Conservation (phyloP, 192 early-diverging fungal species). For the Phlyctochytrium arcticum region DNA sequence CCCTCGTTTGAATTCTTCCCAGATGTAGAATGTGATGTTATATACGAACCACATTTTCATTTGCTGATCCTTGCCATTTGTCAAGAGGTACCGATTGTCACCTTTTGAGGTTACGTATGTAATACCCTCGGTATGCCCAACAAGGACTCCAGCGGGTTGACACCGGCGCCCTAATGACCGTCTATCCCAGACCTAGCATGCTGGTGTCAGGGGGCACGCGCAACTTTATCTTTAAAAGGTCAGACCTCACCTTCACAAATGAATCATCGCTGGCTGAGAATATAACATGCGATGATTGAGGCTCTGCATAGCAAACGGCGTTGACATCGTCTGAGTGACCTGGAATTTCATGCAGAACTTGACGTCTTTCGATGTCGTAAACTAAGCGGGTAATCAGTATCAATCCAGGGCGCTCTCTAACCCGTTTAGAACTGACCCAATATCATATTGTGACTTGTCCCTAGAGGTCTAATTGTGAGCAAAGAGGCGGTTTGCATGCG, state of each 20-base stretch:
- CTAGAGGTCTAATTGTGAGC: too few species aligned
- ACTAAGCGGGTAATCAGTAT: too few species aligned
- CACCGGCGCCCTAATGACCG: constrained; percentile 48
- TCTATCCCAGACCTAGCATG: constrained; percentile 23
- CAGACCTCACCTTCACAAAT: constrained; percentile 51
- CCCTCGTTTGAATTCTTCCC: too few species aligned
- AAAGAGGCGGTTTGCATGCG: too few species aligned
- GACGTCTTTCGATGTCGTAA: constrained; percentile 53
- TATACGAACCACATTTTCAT: constrained; percentile 51
- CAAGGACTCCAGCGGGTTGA: constrained; percentile 53
- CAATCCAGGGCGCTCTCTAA: too few species aligned
- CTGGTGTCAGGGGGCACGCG: not conserved
- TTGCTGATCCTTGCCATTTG: constrained; percentile 69
- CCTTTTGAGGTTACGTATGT: constrained; percentile 61
- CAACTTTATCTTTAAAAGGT: constrained; percentile 5
- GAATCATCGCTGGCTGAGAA: constrained; percentile 61
- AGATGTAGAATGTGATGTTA: not conserved
- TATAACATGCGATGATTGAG: constrained; percentile 48
- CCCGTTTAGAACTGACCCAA: not conserved
- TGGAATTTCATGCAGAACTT: constrained; percentile 40
- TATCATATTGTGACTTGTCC: constrained; percentile 5
- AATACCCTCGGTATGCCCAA: constrained; percentile 70
- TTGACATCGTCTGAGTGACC: constrained; percentile 70
- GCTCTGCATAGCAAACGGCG: constrained; percentile 34
- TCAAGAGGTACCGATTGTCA: constrained; percentile 60